Conservation (phyloP, 305 asterid genomes). For the Fraxinus greggii region DNA sequence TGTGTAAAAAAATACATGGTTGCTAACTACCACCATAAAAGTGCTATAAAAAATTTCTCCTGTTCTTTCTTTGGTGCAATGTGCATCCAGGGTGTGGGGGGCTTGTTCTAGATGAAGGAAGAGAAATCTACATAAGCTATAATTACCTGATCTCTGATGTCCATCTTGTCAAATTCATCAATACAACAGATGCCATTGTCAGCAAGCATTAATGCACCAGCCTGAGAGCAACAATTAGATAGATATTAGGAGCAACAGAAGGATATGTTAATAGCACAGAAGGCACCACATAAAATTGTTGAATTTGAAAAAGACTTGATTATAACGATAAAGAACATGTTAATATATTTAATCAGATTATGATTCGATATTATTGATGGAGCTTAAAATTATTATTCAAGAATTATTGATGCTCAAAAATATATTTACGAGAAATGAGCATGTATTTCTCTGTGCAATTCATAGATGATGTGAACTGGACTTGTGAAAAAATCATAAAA, state of each 20-base stretch:
- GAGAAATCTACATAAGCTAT: background rate
- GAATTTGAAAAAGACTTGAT: background rate
- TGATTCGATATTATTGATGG: background rate
- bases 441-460: background rate
- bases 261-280: background rate
- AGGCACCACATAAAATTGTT: background rate
- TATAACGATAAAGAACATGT: background rate
- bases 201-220: slow-evolving; percentile 95
- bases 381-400: background rate
- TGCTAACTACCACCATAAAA: background rate
- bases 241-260: background rate
- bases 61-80: background rate
- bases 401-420: background rate
- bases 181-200: slow-evolving; percentile 97
- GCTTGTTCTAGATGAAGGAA: background rate
- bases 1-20: slow-evolving; percentile 21
- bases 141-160: slow-evolving; percentile 87
- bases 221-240: slow-evolving; percentile 42
- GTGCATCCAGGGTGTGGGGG: background rate
- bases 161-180: slow-evolving; percentile 99
- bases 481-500: background rate
- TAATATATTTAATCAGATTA: background rate
- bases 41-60: background rate
- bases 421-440: background rate
- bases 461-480: slow-evolving; percentile 27